phyloP scores from a whole-genome alignment of 148 eudicot genomes.

The Amaranthus cruentus region DNA sequence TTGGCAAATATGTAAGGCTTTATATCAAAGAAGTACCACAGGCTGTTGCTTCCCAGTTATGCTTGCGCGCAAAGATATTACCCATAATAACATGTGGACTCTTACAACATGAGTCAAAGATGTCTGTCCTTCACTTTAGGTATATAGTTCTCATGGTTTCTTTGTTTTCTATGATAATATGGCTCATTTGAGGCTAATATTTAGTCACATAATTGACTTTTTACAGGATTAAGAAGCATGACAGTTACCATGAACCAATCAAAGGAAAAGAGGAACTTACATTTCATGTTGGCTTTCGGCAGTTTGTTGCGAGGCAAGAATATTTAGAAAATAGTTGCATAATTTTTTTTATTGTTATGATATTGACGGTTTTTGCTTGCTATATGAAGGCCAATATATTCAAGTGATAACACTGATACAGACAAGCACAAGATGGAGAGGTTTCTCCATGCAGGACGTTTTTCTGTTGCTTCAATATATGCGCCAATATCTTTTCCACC shows the following conservation, averaged over 20 bases:
- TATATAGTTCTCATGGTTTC: slow-evolving; percentile 17
- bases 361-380: slow-evolving; percentile 6
- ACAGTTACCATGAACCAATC: slow-evolving; percentile 71
- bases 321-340: not conserved
- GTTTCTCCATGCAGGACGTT: slow-evolving; percentile 86
- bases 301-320: slow-evolving; percentile 64
- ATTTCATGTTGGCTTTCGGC: slow-evolving; percentile 95
- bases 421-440: slow-evolving; percentile 98
- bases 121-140: slow-evolving; percentile 98
- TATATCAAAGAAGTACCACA: slow-evolving; percentile 63
- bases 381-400: slow-evolving; percentile 73
- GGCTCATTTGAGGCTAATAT: not conserved
- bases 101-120: slow-evolving; percentile 90
- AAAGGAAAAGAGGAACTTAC: slow-evolving; percentile 86
- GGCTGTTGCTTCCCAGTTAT: slow-evolving; percentile 55
- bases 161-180: not conserved
- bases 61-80: slow-evolving; percentile 35
- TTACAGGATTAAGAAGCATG: slow-evolving; percentile 82
- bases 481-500: slow-evolving; percentile 91
- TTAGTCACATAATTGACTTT: not conserved
- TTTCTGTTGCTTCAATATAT: slow-evolving; percentile 81
- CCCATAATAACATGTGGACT: slow-evolving; percentile 80
- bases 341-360: not conserved
- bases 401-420: slow-evolving; percentile 68
- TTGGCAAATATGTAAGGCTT: slow-evolving; percentile 65